Percentiles rank a stretch among this genome's conserved stretches.
Evolutionary conservation across 805 yeast species (phyloP).

Genomic region (Candida michaelii): DNA sequence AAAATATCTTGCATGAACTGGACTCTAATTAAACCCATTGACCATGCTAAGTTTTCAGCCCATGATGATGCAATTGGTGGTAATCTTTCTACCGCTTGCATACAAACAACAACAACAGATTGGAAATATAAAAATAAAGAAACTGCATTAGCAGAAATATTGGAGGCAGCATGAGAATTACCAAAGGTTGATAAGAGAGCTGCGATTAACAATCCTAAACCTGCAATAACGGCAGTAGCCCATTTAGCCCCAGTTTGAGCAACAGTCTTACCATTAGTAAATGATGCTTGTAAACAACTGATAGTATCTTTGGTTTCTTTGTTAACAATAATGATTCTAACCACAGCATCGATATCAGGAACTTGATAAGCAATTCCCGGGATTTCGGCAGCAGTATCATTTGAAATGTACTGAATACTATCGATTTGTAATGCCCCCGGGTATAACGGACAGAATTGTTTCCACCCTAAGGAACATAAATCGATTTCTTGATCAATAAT

Average conservation of each 20-base stretch:
- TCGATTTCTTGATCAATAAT: constrained; percentile 59
- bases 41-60: constrained; percentile 92
- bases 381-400: constrained; percentile 50
- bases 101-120: constrained; percentile 76
- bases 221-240: constrained; percentile 92
- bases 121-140: constrained; percentile 87
- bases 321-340: constrained; percentile 51
- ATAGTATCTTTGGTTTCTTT: constrained; percentile 42
- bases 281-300: constrained; percentile 75
- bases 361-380: constrained; percentile 87
- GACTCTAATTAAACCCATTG: constrained; percentile 84
- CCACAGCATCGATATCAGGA: constrained; percentile 84
- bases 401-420: constrained; percentile 59
- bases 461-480: constrained; percentile 69
- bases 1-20: constrained; percentile 81
- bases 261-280: constrained; percentile 78
- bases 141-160: constrained; percentile 82
- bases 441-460: constrained; percentile 85
- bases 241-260: constrained; percentile 81
- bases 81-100: constrained; percentile 81
- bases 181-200: constrained; percentile 83
- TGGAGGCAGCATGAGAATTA: constrained; percentile 85
- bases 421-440: constrained; percentile 82
- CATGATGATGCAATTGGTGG: constrained; percentile 94
- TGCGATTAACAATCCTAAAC: constrained; percentile 81